These are phyloP conservation scores for Beauveria sp. DNA, from an alignment of 2,329 filamentous ascomycete genomes.

Conservation along the genomic window DNA sequence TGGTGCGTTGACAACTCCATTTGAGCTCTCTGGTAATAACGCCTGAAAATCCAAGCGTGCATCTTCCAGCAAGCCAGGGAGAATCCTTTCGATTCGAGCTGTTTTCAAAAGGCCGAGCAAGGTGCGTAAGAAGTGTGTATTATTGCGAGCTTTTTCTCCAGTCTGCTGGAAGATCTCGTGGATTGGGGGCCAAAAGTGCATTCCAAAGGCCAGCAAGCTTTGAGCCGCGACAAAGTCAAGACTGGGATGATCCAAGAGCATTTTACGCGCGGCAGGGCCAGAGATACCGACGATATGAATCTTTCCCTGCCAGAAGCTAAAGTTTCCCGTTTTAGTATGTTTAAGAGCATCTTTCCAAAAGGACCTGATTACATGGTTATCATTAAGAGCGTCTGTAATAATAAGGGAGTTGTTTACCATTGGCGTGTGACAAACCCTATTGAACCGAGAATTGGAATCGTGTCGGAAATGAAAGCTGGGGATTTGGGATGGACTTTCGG, in stretches of 20 bases:
- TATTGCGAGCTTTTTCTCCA: background rate
- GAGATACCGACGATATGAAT: conserved; percentile 12
- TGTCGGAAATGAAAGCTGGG: background rate
- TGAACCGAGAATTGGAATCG: background rate
- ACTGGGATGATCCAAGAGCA: conserved; percentile 8
- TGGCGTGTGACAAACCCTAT: background rate
- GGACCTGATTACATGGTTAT: background rate
- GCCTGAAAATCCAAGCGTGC: background rate
- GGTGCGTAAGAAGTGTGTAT: conserved; percentile 9
- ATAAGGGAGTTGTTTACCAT: background rate
- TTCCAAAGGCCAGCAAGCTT: background rate
- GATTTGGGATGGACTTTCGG: background rate
- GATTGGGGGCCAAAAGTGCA: background rate
- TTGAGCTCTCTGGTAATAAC: background rate
- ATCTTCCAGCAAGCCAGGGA: background rate
- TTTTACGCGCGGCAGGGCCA: conserved; percentile 11
- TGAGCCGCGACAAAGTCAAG: conserved; percentile 1
- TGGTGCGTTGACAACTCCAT: background rate
- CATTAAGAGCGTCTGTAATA: background rate
- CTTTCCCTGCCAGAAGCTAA: conserved; percentile 14
- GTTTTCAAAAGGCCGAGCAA: conserved; percentile 6
- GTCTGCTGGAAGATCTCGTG: background rate
- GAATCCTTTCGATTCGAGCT: background rate
- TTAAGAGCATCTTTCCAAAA: background rate
- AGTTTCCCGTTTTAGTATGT: conserved; percentile 9